Percentiles rank a stretch among this genome's conserved stretches.
Conservation (phyloP, 768 basidiomycete genomes). For the Paxillus involutus region DNA sequence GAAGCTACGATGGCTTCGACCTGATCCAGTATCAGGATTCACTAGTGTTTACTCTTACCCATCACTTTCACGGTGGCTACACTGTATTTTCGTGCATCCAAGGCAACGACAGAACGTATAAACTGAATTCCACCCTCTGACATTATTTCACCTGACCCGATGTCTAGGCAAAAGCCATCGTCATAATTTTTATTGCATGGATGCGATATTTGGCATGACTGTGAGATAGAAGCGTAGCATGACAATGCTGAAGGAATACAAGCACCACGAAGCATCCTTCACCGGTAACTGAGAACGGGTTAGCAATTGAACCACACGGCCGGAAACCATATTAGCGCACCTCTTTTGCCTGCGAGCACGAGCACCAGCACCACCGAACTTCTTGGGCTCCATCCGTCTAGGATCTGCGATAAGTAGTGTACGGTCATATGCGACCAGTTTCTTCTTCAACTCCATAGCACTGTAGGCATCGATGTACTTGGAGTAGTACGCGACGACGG, state of each 20-base stretch:
- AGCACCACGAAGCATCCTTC: conserved; percentile 27
- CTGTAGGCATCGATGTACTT: conserved; percentile 98
- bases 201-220: conserved; percentile 34
- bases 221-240: conserved; percentile 43
- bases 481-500: conserved; percentile 96
- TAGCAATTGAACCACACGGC: conserved; percentile 8
- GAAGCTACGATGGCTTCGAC: no score
- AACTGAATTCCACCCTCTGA: no score
- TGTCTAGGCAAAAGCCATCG: conserved; percentile 6
- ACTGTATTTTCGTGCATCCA: no score
- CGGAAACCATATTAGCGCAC: conserved; percentile 35
- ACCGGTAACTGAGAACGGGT: conserved; percentile 64
- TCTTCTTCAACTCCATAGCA: conserved; percentile 98
- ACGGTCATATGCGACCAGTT: conserved; percentile 92
- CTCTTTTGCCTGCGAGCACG: conserved; percentile 98
- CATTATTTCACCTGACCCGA: conserved; percentile 9
- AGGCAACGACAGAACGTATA: neutral
- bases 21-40: no score
- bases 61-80: no score
- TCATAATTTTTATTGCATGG: conserved; percentile 34
- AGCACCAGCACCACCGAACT: conserved; percentile 98
- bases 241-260: conserved; percentile 40
- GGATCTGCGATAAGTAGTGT: conserved; percentile 90
- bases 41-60: no score
- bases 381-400: conserved; percentile 98